Evolutionary conservation across 805 yeast species (phyloP), one percentile per base, ranked within the genome.

Genomic region (Huiozyma naganishii): DNA sequence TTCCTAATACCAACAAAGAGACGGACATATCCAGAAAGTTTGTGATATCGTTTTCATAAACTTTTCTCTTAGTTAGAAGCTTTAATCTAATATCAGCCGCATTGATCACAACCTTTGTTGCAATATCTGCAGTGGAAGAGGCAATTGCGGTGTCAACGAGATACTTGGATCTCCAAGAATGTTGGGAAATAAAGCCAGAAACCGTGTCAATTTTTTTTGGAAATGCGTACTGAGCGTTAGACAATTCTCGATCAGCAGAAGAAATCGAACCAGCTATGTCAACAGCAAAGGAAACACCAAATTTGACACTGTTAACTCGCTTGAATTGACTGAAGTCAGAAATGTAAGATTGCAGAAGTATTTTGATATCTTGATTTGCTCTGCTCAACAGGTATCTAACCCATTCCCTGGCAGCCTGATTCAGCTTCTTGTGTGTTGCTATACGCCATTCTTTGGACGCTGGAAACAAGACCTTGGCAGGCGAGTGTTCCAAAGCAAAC

Each of bases 261-360:
- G 79, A 65, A 9, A 86, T 73, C 5, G 74, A 61, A 4, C 92
- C 87, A 1, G 95, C 95, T 80, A 87, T 74, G 51, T 85, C 92
- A 45, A 89, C 67, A 0, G 98, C 97, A 70, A 90, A 85, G 0
- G 95, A 80, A 40, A 88, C 81, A 43, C 97, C 97, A 54, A 74
- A 79, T 45, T 83, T 80, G 36, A 84, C 73, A 53, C 54, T 66
- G 52, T 61, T 72, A 50, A 59, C 57, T 49, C 55, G 64, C 48
- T 53, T 65, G 44, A 53, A 59, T 45, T 52, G 47, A 27, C 69
- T 66, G 51, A 65, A 52, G 29, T 68, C 72, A 1, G 86, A 72
- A 4, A 88, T 76, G 55, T 90, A 92, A 0, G 82, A 69, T 54
- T 85, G 92, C 39, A 92, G 68, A 49, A 90, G 68, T 37, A 87